Percentiles rank a stretch among this genome's conserved stretches.
These are phyloP conservation scores for Santalum album DNA, from an alignment of 164 flowering plant species.

Conservation along the genomic window DNA sequence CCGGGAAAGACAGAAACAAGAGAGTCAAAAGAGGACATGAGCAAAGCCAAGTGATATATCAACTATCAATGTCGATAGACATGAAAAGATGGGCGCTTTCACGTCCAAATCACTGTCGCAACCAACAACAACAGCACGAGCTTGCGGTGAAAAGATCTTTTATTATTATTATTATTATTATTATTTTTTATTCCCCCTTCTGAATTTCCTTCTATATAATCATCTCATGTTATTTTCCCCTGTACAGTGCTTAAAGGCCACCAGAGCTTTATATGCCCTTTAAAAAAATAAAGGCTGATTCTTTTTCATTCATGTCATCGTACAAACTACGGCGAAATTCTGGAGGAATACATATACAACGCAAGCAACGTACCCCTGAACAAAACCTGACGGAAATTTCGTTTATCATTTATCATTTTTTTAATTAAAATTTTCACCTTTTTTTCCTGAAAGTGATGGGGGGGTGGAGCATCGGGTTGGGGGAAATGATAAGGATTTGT, in stretches of 20 bases:
- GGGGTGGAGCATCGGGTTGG: constrained; percentile 38
- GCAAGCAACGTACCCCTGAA: not conserved
- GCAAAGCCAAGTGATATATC: constrained; percentile 53
- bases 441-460: constrained; percentile 63
- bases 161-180: not conserved
- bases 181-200: no score
- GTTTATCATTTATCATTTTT: constrained; percentile 7
- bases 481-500: constrained; percentile 39
- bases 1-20: constrained; percentile 11
- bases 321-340: no score
- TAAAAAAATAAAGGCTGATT: no score
- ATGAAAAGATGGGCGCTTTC: constrained; percentile 97
- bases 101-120: constrained; percentile 75
- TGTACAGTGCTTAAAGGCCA: no score
- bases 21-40: constrained; percentile 47
- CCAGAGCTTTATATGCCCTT: no score
- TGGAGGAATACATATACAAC: no score
- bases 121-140: constrained; percentile 41
- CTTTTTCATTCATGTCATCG: no score
- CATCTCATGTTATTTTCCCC: no score
- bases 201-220: no score
- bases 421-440: constrained; percentile 17
- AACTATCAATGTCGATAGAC: constrained; percentile 71
- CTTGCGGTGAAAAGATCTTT: constrained; percentile 21
- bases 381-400: not conserved